A percentile compares a stretch with the other conserved stretches of the same genome.
phyloP scores from a whole-genome alignment of 768 basidiomycete species.

The Mycena sanguinolenta region DNA sequence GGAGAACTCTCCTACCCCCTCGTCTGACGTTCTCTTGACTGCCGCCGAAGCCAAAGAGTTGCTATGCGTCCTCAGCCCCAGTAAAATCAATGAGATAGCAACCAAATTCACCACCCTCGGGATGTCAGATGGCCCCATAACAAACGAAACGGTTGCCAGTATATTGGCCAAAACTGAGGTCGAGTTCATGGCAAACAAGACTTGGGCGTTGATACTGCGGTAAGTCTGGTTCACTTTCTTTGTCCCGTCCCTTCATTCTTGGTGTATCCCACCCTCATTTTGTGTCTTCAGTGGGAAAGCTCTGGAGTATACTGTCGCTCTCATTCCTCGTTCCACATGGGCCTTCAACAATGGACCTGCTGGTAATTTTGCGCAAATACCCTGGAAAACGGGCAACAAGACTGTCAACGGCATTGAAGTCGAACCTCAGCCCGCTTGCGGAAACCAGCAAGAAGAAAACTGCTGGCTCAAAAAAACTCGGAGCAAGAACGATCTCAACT shows the following conservation, averaged over 20 bases:
- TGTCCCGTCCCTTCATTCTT: not conserved
- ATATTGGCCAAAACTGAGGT: too few relatives aligned
- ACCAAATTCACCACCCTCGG: too few relatives aligned
- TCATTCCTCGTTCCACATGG: not conserved
- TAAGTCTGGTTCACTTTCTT: too few relatives aligned
- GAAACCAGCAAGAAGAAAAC: not conserved
- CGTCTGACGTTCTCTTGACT: too few relatives aligned
- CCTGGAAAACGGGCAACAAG: not conserved
- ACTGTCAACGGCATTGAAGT: too few relatives aligned
- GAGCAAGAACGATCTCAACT: not conserved
- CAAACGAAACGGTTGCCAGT: too few relatives aligned
- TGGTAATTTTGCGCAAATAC: not conserved
- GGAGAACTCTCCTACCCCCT: too few relatives aligned
- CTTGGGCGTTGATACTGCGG: not conserved
- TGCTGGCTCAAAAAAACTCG: not conserved
- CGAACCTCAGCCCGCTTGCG: too few relatives aligned
- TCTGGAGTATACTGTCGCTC: not conserved
- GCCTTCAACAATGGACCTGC: not conserved
- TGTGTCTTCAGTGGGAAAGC: not conserved
- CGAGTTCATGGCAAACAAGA: not conserved
- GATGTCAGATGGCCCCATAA: too few relatives aligned
- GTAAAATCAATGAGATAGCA: too few relatives aligned
- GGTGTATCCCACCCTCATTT: not conserved
- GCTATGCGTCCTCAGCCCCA: too few relatives aligned
- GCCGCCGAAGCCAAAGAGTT: too few relatives aligned